Percentiles rank a stretch among this genome's conserved stretches.
phyloP scores from a whole-genome alignment of 257 asterid species.

The Salvia hispanica region DNA sequence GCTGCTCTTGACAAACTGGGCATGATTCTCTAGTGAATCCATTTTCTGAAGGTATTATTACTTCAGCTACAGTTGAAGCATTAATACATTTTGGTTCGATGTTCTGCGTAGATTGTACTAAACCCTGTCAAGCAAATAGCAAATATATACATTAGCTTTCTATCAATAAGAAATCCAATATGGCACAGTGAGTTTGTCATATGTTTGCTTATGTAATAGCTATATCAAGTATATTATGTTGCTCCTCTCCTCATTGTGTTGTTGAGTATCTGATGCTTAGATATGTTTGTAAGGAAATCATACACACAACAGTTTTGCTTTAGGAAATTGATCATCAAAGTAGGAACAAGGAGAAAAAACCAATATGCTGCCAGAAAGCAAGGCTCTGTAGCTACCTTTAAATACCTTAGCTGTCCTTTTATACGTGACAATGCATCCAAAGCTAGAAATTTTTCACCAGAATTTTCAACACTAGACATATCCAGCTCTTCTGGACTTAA shows the following conservation, averaged over 20 bases:
- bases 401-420: conserved; percentile 95
- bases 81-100: conserved; percentile 41
- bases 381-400: conserved; percentile 58
- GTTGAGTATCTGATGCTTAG: conserved; percentile 2
- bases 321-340: conserved; percentile 17
- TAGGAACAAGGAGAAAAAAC: conserved; percentile 23
- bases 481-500: conserved; percentile 79
- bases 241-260: not conserved
- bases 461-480: conserved; percentile 74
- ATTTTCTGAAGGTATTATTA: conserved; percentile 36
- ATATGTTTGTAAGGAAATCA: not conserved
- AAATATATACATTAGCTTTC: conserved; percentile 20
- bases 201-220: not conserved
- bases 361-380: conserved; percentile 14
- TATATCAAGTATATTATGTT: not conserved
- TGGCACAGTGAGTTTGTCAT: conserved; percentile 9
- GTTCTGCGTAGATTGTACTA: conserved; percentile 67
- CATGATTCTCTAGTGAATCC: conserved; percentile 54
- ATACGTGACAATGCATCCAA: conserved; percentile 67
- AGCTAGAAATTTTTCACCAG: conserved; percentile 85
- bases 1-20: conserved; percentile 95
- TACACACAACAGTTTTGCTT: not conserved
- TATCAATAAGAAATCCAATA: conserved; percentile 24
- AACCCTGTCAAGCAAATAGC: conserved; percentile 56
- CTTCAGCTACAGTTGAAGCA: conserved; percentile 44